Evolutionary conservation across 768 basidiomycete species (phyloP).

Genomic region (Amanita fuliginea): DNA sequence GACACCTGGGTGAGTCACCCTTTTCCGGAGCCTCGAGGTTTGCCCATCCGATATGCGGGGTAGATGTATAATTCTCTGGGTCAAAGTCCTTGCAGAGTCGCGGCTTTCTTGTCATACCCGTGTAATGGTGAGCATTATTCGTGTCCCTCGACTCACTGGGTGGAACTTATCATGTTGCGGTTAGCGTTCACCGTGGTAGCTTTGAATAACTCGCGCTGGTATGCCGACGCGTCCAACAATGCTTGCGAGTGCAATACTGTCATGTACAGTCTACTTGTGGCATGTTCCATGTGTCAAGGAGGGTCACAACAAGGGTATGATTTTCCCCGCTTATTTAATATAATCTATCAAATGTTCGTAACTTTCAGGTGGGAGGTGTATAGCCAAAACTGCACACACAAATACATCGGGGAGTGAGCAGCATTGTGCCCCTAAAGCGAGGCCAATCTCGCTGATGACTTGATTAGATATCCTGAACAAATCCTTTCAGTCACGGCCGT

Average conservation of each 20-base stretch:
- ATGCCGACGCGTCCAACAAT: neutral
- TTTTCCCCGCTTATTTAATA: neutral
- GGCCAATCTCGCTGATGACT: neutral
- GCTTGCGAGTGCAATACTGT: constrained; percentile 1
- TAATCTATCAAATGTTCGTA: neutral
- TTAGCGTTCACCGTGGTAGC: neutral
- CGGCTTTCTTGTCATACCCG: constrained; percentile 1
- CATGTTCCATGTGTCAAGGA: neutral
- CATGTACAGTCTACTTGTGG: neutral
- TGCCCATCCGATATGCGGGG: neutral
- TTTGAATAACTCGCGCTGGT: neutral
- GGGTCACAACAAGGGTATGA: neutral
- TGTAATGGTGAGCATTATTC: neutral
- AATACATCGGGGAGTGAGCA: neutral
- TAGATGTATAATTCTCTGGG: constrained; percentile 1
- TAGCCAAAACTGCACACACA: neutral
- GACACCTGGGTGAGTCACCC: neutral
- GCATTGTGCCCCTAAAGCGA: neutral
- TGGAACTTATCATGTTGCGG: neutral
- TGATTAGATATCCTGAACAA: neutral
- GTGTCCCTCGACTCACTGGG: neutral
- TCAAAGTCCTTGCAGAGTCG: constrained; percentile 1
- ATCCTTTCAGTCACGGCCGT: neutral
- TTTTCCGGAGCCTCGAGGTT: neutral
- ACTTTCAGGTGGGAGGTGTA: neutral